Evolutionary conservation across 2,329 filamentous ascomycete species (phyloP), one percentile per base, ranked within the genome.

Genomic region (Penicillium sp.): DNA sequence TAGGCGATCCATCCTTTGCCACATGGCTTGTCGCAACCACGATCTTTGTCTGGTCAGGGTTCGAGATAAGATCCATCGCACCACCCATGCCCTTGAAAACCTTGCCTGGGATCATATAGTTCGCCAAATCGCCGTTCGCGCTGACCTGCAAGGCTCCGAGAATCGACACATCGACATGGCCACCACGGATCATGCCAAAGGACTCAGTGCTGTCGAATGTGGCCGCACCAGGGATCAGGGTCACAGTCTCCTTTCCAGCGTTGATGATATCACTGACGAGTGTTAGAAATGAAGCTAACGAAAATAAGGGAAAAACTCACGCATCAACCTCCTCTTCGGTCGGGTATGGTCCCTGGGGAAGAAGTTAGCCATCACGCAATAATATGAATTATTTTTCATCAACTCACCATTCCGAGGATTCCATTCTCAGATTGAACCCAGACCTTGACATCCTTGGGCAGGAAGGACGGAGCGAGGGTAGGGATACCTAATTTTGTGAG

Each of bases 31-130:
- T 90, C 0, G 87, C 84, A 3, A 90, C 86, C 4, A 90, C 86
- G 64, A 90, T 88, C 80, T 89, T 90, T 63, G 88, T 90, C 67
- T 82, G 80, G 64, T 88, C 85, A 0, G 88, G 88, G 74, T 90
- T 89, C 37, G 85, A 87, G 11, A 90, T 86, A 8, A 90, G 77
- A 70, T 90, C 88, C 88, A 90, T 90, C 19, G 88, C 88, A 27
- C 88, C 88, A 59, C 91, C 91, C 87, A 96, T 95, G 19, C 91
- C 91, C 81, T 95, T 95, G 76, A 92, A 72, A 11, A 91, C 85
- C 75, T 93, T 95, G 25, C 91, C 91, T 0, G 91, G 91, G 61
- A 96, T 89, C 88, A 95, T 95, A 81, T 91, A 96, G 76, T 95
- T 95, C 46, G 91, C 91, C 53, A 96, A 77, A 70, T 96, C 91